Evolutionary conservation across 208 protist genomes (phyloP).

Genomic region (Leishmania gerbilli): DNA sequence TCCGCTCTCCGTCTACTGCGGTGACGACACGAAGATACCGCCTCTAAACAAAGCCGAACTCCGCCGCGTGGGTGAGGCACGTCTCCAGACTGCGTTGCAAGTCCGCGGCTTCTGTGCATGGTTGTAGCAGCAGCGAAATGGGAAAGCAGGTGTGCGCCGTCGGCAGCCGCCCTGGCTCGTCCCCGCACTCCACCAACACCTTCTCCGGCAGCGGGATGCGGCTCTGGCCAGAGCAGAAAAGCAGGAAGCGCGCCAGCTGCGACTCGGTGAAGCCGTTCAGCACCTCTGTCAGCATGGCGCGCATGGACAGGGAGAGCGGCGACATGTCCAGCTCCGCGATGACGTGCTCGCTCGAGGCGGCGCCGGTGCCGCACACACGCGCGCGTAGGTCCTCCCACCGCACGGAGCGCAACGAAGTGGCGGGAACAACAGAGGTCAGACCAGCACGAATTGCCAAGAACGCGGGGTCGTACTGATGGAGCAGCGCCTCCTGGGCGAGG

Average conservation of each 20-base stretch:
- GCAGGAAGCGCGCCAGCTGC: conserved; percentile 72
- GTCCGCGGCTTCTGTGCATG: conserved; percentile 52
- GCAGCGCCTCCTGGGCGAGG: conserved; percentile 58
- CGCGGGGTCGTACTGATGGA: conserved; percentile 85
- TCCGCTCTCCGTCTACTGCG: no score
- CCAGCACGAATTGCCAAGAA: conserved; percentile 71
- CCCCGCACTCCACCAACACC: conserved; percentile 80
- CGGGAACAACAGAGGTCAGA: conserved; percentile 62
- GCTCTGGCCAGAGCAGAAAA: conserved; percentile 88
- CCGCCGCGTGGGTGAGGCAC: conserved; percentile 67
- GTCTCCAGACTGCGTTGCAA: conserved; percentile 62
- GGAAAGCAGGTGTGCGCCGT: conserved; percentile 91
- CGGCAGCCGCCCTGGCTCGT: conserved; percentile 70
- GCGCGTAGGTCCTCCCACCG: conserved; percentile 82
- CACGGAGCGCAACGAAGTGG: conserved; percentile 53
- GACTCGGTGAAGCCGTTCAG: conserved; percentile 52
- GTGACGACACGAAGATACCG: not conserved
- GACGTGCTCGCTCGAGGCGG: conserved; percentile 63
- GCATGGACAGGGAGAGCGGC: conserved; percentile 39
- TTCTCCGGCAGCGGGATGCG: conserved; percentile 82
- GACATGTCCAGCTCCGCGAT: conserved; percentile 73
- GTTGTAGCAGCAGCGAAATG: conserved; percentile 84
- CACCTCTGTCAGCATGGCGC: conserved; percentile 59
- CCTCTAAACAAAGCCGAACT: conserved; percentile 83
- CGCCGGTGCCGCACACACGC: conserved; percentile 73